Base-by-base conservation (phyloP, 2,329 filamentous ascomycete species). In the Xylariaceae sp. region DNA sequence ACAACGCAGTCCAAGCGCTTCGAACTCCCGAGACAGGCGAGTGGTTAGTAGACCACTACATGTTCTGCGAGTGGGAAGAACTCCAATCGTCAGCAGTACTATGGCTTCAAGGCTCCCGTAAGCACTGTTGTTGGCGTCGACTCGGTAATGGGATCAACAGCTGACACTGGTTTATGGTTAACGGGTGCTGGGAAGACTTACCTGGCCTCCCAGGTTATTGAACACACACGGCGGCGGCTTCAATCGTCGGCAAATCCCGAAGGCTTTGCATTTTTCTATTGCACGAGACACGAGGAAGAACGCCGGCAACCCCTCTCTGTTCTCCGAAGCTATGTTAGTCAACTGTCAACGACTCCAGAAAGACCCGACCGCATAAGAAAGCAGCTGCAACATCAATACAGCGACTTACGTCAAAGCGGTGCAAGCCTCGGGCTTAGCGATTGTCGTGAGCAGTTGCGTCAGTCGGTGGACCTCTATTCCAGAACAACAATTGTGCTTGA, bases 251-350 rank as follows among this genome's bases (percentile, higher is more conserved):
- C 23, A 11, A 35, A 31, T 3, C 30, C 31, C 5, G 33, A 44
- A 17, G 31, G 41, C 0, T 41, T 41, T 3, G 38, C 41, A 8
- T 44, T 41, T 17, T 44, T 44, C 16, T 44, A 44, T 14, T 44
- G 38, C 15, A 21, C 34, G 13, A 24, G 31, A 4, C 31, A 41
- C 9, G 38, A 41, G 3, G 31, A 41, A 31, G 2, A 31, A 17
- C 38, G 41, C 14, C 33, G 34, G 12, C 9, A 38, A 1, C 34
- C 41, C 2, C 19, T 41, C 5, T 31, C 21, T 12, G 12, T 41
- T 7, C 34, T 44, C 30, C 21, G 29, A 17, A 44, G 38, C 21
- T 44, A 35, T 23, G 27, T 44, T 9, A 27, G 38, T 7, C 38
- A 44, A 6, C 13, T 44, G 5, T 44, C 37, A 5, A 40, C 34